A percentile compares a stretch with the other conserved stretches of the same genome.
Evolutionary conservation across 805 yeast genomes (phyloP).

Genomic region (Kodamaea hsintzibuensis): DNA sequence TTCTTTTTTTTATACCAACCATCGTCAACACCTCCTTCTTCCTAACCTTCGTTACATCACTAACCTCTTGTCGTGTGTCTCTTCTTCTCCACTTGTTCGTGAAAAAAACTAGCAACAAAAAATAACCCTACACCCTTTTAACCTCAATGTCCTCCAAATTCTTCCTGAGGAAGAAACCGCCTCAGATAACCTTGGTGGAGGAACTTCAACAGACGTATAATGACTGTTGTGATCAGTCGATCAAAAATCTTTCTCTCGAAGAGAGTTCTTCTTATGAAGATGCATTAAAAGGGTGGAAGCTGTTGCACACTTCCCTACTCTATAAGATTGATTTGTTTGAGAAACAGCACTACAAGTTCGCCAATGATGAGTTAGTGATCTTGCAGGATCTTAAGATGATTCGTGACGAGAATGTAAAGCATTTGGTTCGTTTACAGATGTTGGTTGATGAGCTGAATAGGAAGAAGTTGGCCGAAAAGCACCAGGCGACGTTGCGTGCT

Average conservation of each 20-base stretch:
- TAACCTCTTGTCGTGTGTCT: neutral
- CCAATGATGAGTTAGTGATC: conserved; percentile 24
- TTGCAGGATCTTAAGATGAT: conserved; percentile 36
- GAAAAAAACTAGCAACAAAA: conserved; percentile 2
- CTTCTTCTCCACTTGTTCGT: neutral
- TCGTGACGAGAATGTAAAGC: conserved; percentile 45
- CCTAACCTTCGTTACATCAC: neutral
- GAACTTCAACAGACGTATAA: conserved; percentile 61
- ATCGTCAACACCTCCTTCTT: too few relatives aligned
- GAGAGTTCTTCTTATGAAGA: conserved; percentile 52
- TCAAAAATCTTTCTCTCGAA: conserved; percentile 58
- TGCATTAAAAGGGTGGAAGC: conserved; percentile 73
- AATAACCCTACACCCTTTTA: neutral
- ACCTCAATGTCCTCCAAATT: conserved; percentile 7
- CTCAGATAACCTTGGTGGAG: conserved; percentile 50
- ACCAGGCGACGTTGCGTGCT: conserved; percentile 14
- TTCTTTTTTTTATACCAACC: too few relatives aligned
- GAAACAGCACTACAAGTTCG: conserved; percentile 33
- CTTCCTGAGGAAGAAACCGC: conserved; percentile 52
- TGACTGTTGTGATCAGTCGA: conserved; percentile 59
- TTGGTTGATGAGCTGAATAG: conserved; percentile 39
- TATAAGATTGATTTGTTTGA: conserved; percentile 57
- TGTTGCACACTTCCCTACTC: conserved; percentile 61
- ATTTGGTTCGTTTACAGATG: conserved; percentile 41
- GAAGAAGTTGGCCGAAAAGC: conserved; percentile 17